phyloP scores from a whole-genome alignment of 2,329 filamentous ascomycete genomes.

The Hansfordia pulvinata region DNA sequence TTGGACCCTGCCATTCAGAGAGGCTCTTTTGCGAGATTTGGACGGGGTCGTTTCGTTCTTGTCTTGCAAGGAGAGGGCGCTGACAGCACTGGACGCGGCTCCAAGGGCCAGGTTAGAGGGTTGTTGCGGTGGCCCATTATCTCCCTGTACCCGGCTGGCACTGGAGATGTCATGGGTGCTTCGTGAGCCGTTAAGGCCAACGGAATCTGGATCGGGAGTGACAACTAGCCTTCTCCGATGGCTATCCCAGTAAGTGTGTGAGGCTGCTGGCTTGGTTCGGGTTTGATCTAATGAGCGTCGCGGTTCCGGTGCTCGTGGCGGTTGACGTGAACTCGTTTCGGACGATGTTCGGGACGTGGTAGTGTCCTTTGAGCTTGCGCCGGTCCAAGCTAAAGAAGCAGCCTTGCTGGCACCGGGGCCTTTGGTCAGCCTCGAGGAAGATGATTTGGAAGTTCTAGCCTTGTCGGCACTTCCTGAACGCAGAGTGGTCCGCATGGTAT shows the following conservation, averaged over 20 bases:
- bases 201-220: too few relatives aligned
- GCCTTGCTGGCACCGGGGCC: slow-evolving; percentile 46
- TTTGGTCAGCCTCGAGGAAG: slow-evolving; percentile 28
- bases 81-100: slow-evolving; percentile 41
- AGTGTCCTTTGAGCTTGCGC: slow-evolving; percentile 27
- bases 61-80: slow-evolving; percentile 17
- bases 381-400: slow-evolving; percentile 48
- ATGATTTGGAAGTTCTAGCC: slow-evolving; percentile 20
- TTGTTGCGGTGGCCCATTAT: too few relatives aligned
- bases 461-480: slow-evolving; percentile 35
- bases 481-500: slow-evolving; percentile 48
- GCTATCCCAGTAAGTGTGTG: slow-evolving; percentile 35
- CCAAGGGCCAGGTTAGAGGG: slow-evolving; percentile 37
- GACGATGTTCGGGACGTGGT: slow-evolving; percentile 1
- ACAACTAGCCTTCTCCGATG: slow-evolving; percentile 36
- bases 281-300: slow-evolving; percentile 11
- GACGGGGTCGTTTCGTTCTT: too few relatives aligned
- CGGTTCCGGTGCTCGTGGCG: slow-evolving; percentile 14
- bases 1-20: too few relatives aligned
- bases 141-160: too few relatives aligned
- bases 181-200: too few relatives aligned
- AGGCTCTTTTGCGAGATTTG: too few relatives aligned
- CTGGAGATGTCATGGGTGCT: too few relatives aligned
- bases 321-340: background rate
- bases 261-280: slow-evolving; percentile 16